Evolutionary conservation across 208 protist genomes (phyloP), one percentile per base, ranked within the genome.

Genomic region (Trypanosoma brucei): DNA sequence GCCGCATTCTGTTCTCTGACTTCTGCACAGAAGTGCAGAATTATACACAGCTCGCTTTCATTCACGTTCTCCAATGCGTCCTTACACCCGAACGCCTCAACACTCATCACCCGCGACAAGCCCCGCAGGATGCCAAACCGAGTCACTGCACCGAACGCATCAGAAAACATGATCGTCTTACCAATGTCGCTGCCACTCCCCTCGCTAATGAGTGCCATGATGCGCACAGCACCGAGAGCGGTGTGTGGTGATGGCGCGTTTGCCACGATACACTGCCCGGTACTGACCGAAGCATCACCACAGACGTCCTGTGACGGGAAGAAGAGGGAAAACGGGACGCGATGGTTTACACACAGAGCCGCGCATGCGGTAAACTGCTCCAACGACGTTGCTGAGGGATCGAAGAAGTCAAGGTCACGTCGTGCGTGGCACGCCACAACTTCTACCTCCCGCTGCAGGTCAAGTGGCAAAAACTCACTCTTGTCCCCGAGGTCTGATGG

Each of bases 281-380:
- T 40, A 39, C 44, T 64, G 3, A 59, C 22, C 4, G 2, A 3
- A 14, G 9, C 38, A 22, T 33, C 34, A 30, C 44, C 55, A 55
- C 22, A 22, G 37, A 3, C 31, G 34, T 49, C 9, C 30, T 45
- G 38, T 2, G 59, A 30, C 33, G 14, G 7, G 58, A 92, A 86
- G 40, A 85, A 83, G 11, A 55, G 14, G 9, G 62, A 66, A 48
- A 90, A 76, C 4, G 82, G 71, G 5, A 94, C 83, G 8, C 49
- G 45, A 70, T 94, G 84, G 44, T 83, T 88, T 1, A 48, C 42
- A 61, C 88, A 91, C 34, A 94, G 70, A 11, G 78, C 70, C 0
- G 72, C 83, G 55, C 83, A 87, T 1, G 88, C 68, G 14, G 86
- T 80, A 55, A 83, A 81, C 30, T 70, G 64, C 38, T 94, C 82